Conservation (phyloP, 805 yeast species). For the Metschnikowia noctiluminum region DNA sequence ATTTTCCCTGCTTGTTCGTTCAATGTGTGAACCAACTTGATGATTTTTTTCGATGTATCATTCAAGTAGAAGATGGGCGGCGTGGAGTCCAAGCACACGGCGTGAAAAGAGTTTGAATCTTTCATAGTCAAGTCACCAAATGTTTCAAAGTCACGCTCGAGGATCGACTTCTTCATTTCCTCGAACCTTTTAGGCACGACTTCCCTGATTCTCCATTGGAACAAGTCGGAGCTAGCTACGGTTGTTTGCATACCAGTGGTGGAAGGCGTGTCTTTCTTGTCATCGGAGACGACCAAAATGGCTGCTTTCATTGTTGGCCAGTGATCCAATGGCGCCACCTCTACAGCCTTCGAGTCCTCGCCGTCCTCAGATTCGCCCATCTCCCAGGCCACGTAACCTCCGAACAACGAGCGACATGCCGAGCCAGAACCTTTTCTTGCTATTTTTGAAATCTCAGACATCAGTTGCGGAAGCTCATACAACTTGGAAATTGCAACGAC, state of each 20-base stretch:
- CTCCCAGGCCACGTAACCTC: constrained; percentile 99
- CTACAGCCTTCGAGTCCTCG: constrained; percentile 91
- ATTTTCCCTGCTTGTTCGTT: constrained; percentile 63
- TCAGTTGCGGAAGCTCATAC: constrained; percentile 79
- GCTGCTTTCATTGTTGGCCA: constrained; percentile 94
- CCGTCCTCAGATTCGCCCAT: constrained; percentile 81
- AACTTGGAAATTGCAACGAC: constrained; percentile 85
- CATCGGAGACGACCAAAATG: constrained; percentile 87
- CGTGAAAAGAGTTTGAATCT: constrained; percentile 96
- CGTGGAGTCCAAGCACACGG: constrained; percentile 91
- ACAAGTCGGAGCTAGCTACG: constrained; percentile 83
- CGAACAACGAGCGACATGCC: constrained; percentile 94
- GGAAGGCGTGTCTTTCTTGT: constrained; percentile 90
- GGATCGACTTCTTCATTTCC: constrained; percentile 77
- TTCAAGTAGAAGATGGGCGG: constrained; percentile 77
- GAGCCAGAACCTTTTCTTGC: constrained; percentile 99
- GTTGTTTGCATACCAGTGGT: constrained; percentile 97
- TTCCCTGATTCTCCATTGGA: constrained; percentile 68
- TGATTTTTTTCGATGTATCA: constrained; percentile 21
- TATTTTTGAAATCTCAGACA: constrained; percentile 82
- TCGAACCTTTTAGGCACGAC: constrained; percentile 87
- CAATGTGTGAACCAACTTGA: constrained; percentile 50
- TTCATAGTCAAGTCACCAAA: constrained; percentile 93
- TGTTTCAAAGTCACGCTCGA: constrained; percentile 64
- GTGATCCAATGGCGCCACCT: constrained; percentile 76